Base-by-base conservation (phyloP, 1,284 basidiomycete species). In the Cryptococcus floricola region DNA sequence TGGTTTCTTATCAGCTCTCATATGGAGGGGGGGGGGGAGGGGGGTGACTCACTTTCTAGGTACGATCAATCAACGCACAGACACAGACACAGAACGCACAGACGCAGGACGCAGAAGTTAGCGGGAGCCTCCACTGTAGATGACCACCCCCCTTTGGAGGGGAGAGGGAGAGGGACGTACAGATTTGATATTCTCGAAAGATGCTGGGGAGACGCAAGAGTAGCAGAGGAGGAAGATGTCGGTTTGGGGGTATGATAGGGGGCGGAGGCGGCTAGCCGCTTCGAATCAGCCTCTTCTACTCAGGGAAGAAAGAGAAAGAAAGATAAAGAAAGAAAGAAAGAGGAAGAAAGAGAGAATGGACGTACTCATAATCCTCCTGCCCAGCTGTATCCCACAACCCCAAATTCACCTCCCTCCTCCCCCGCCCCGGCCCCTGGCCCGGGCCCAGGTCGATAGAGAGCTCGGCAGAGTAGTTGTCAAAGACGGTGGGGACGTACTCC, bases 151-250 rank as follows among this genome's bases (percentile, higher is more conserved):
- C 10, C 5, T 34, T 1, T 10, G 31, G 6, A 31, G 6, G 31
- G 5, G 10, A 10, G 1, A 3, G 31, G 31, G 31, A 34, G 23
- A 23, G 12, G 16, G 39, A 48, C 56, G 48, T 45, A 90, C 91
- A 67, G 72, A 74, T 39, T 64, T 63, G 60, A 75, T 69, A 59
- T 74, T 98, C 80, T 98, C 95, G 73, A 93, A 98, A 78, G 88
- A 91, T 28, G 96, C 91, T 37, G 96, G 96, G 71, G 88, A 91
- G 74, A 97, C 93, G 61, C 98, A 85, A 46, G 93, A 96, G 82
- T 98, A 98, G 78, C 96, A 98, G 75, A 98, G 95, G 76, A 99
- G 82, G 81, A 99, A 98, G 48, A 99, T 93, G 77, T 99, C 96
- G 51, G 96, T 98, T 79, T 98, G 96, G 12, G 96, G 96, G 79